Evolutionary conservation across 75 land plant species (phyloP).

Genomic region (Sequoia sempervirens): DNA sequence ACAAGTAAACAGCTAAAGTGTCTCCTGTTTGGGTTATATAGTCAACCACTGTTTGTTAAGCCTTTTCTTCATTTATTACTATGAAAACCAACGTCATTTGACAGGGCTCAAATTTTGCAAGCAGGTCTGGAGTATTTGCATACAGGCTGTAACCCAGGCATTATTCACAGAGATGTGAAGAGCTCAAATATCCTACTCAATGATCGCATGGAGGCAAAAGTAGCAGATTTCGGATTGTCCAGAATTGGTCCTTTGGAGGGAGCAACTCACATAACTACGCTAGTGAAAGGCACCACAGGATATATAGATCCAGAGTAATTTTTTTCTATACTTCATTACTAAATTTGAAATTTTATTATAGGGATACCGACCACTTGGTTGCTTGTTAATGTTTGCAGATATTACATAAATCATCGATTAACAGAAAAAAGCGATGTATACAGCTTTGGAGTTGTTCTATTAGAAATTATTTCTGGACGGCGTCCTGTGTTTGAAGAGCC

Average conservation of each 20-base stretch:
- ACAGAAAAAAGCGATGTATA: not conserved
- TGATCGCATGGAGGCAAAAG: conserved; percentile 24
- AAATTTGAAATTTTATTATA: not conserved
- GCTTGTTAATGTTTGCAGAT: not conserved
- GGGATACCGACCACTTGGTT: no score
- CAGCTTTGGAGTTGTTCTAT: not conserved
- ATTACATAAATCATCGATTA: not conserved
- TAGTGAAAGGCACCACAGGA: conserved; percentile 23
- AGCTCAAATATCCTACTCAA: conserved; percentile 29
- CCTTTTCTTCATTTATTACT: not conserved
- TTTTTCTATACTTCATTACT: not conserved
- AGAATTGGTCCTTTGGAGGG: conserved; percentile 20
- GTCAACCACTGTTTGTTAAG: no score
- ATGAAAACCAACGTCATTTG: no score
- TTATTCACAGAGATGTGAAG: conserved; percentile 34
- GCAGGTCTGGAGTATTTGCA: conserved; percentile 27
- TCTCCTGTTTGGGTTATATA: no score
- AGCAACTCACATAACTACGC: conserved; percentile 18
- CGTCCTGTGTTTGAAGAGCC: not conserved
- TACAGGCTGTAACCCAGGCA: conserved; percentile 12
- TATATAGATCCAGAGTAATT: conserved; percentile 30
- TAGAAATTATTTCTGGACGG: not conserved
- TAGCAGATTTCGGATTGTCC: conserved; percentile 30
- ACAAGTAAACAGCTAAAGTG: not conserved
- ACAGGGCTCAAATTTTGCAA: not conserved